Conservation (phyloP, 2,329 filamentous ascomycete genomes). For the Diplodia corticola region DNA sequence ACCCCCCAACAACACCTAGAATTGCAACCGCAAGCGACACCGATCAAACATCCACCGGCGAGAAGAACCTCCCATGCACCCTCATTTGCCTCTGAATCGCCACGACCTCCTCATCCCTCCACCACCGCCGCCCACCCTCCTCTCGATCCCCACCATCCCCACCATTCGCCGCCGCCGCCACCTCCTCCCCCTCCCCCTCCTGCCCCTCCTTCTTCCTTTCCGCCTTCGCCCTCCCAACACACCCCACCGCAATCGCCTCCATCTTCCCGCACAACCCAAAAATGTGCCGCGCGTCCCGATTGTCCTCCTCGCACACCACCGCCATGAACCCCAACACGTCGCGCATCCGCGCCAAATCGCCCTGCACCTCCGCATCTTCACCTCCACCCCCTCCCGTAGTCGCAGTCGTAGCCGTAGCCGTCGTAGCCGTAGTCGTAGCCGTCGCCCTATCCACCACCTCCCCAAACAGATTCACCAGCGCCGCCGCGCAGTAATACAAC, state of each 20-base stretch:
- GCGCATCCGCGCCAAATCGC: not conserved
- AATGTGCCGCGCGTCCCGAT: not conserved
- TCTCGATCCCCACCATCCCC: not conserved
- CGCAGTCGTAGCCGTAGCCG: not conserved
- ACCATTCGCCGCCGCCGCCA: too few species aligned
- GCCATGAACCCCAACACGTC: not conserved
- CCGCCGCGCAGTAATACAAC: constrained; percentile 1
- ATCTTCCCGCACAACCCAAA: not conserved
- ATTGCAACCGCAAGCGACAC: not conserved
- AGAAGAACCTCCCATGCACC: not conserved
- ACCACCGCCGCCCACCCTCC: not conserved
- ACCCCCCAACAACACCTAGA: too few species aligned
- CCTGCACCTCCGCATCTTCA: not conserved
- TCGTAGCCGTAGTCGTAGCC: not conserved
- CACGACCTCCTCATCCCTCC: not conserved
- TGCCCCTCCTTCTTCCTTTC: not conserved
- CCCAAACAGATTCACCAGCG: not conserved
- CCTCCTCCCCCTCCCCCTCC: not conserved
- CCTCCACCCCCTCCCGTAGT: too few species aligned
- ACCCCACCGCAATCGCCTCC: not conserved
- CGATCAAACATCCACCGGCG: not conserved
- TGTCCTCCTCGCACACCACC: not conserved
- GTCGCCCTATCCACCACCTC: not conserved
- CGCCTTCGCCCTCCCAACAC: not conserved
- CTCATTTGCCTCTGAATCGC: not conserved